Base-by-base conservation (phyloP, 306 rosid species). In the Rubus idaeus region DNA sequence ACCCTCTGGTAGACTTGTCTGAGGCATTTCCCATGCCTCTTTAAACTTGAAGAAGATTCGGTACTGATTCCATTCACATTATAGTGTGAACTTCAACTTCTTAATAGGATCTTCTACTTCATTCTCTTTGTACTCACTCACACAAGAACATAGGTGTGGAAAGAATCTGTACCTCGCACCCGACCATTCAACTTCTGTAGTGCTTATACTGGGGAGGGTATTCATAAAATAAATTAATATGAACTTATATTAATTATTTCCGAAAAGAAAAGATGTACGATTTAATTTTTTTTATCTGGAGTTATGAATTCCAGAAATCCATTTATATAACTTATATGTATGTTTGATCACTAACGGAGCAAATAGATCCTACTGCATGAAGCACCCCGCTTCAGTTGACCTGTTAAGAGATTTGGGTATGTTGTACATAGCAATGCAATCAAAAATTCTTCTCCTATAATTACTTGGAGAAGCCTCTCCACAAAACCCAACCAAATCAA, bases 371-470 rank as follows among this genome's bases (percentile, higher is more conserved):
- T 1, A 13, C 26, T 17, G 81, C 81, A 70, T 58, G 81, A 77
- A 69, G 70, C 81, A 77, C 18, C 39, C 81, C 37, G 78, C 46
- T 75, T 68, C 1, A 66, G 46, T 60, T 83, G 81, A 83, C 57
- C 76, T 9, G 3, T 39, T 3, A 26, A 60, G 50, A 60, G 50
- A 87, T 71, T 57, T 78, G 40, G 41, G 47, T 65, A 73, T 64
- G 18, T n/a, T 1, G 26, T 23, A 75, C 46, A 30, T 30, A 30
- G 35, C 35, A 16, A 30, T 50, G 23, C 18, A 20, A 5, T 75
- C 78, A 53, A 49, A 4, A 55, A 12, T 68, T 52, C 77, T 71
- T 55, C 78, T 40, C 66, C 86, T 84, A 89, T 85, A 87, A 83
- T 85, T 83, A 87, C 60, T 60, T 10, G 21, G 21, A 42, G 8